Percentiles rank a stretch among this genome's conserved stretches.
Evolutionary conservation across 2,329 filamentous ascomycete species (phyloP).

Genomic region (Trichoderma semiorbis): DNA sequence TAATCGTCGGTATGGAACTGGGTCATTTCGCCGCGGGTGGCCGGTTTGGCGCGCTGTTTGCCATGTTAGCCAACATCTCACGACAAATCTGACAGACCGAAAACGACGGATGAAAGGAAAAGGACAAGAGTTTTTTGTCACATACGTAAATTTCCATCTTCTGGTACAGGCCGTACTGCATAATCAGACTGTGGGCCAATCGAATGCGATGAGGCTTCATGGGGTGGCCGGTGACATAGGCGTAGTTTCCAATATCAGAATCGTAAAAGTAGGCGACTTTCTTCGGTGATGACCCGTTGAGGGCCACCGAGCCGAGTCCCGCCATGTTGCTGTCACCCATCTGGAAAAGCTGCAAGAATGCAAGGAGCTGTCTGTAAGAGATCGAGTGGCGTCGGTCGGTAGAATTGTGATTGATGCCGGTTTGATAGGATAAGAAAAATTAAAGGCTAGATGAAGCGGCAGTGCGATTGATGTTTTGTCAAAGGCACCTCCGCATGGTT

Average conservation of each 20-base stretch:
- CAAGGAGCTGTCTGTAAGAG: constrained; percentile 12
- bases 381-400: not conserved
- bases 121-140: constrained; percentile 16
- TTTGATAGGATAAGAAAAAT: not conserved
- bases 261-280: constrained; percentile 98
- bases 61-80: not conserved
- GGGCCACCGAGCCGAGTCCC: constrained; percentile 44
- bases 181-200: constrained; percentile 89
- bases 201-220: constrained; percentile 99
- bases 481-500: constrained; percentile 26
- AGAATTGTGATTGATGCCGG: not conserved
- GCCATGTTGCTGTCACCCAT: constrained; percentile 39
- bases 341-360: constrained; percentile 20
- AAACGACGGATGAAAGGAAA: not conserved
- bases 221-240: constrained; percentile 92
- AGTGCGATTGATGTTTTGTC: constrained; percentile 12
- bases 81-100: not conserved
- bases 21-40: constrained; percentile 83
- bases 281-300: constrained; percentile 55
- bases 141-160: constrained; percentile 91
- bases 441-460: not conserved
- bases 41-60: constrained; percentile 73
- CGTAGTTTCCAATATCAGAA: constrained; percentile 96
- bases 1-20: constrained; percentile 96
- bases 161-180: constrained; percentile 93